phyloP scores from a whole-genome alignment of 2,329 filamentous ascomycete species.

The Allantophomopsis lycopodina region DNA sequence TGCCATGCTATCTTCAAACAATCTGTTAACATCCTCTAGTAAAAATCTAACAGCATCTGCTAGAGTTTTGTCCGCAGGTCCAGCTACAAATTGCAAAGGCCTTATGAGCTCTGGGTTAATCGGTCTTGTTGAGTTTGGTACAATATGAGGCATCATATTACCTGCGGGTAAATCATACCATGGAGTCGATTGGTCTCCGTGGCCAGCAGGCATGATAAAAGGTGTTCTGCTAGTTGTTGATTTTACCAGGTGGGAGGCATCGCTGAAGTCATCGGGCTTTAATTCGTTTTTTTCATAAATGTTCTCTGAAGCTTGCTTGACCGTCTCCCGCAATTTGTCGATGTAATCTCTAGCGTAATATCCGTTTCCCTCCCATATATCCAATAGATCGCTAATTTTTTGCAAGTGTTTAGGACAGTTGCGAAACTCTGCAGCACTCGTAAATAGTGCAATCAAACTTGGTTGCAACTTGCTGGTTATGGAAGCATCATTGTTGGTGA shows the following conservation, averaged over 20 bases:
- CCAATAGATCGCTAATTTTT: slow-evolving; percentile 51
- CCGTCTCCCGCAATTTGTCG: slow-evolving; percentile 42
- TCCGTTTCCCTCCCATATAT: slow-evolving; percentile 53
- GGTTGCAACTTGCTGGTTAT: slow-evolving; percentile 44
- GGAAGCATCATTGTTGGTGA: slow-evolving; percentile 30
- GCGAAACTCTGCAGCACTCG: slow-evolving; percentile 39
- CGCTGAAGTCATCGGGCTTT: slow-evolving; percentile 2
- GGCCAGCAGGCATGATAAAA: slow-evolving; percentile 59
- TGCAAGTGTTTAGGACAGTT: slow-evolving; percentile 50
- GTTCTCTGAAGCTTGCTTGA: slow-evolving; percentile 26
- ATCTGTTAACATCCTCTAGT: slow-evolving; percentile 52
- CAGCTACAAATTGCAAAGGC: slow-evolving; percentile 55
- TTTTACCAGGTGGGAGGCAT: slow-evolving; percentile 30
- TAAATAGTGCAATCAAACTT: slow-evolving; percentile 47
- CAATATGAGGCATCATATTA: slow-evolving; percentile 67
- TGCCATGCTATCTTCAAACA: slow-evolving; percentile 43
- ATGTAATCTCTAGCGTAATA: slow-evolving; percentile 45
- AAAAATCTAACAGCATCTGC: slow-evolving; percentile 56
- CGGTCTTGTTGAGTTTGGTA: slow-evolving; percentile 60
- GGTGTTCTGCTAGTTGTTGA: slow-evolving; percentile 32
- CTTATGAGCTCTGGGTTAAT: slow-evolving; percentile 60
- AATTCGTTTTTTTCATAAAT: slow-evolving; percentile 6
- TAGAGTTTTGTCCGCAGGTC: slow-evolving; percentile 53
- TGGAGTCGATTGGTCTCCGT: slow-evolving; percentile 59
- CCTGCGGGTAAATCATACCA: slow-evolving; percentile 77